Evolutionary conservation across 495 filamentous ascomycete species (phyloP), one percentile per base, ranked within the genome.

Genomic region (Podospora didyma): DNA sequence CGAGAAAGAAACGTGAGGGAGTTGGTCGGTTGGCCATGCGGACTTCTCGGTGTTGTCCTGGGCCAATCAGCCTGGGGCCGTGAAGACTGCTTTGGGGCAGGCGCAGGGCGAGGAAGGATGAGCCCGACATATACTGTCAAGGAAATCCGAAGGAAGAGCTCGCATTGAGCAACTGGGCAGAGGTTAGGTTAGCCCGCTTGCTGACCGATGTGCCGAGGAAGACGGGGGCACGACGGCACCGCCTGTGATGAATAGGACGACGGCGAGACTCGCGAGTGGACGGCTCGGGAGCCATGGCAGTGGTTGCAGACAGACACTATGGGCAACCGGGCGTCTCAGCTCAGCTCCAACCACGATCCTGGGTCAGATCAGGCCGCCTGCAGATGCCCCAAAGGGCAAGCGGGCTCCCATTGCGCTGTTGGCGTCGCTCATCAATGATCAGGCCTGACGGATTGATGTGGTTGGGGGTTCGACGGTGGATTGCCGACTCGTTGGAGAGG

Each of bases 301-400:
- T 1, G 0, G n/a, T 23, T 28, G 42, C 39, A 53, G 26, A 26
- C 1, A 37, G 34, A 37, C 34, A 28, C 31, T 16, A 23, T 34
- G 12, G n/a, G 26, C 26, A 51, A 19, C 9, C 44, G 28, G 17
- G 17, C 24, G 17, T 46, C 31, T 55, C 53, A 61, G 46, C 52
- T 41, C 54, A 59, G 58, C 49, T 58, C 47, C 53, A 62, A 53
- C 61, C 61, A 49, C 61, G 49, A 50, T 61, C 49, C 53, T 57
- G 64, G 55, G 60, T 61, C 58, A 59, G 56, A 56, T 62, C 42
- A 53, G 37, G 52, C 17, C 35, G 53, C n/a, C 19, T 46, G 54
- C 31, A 20, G 26, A 31, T 31, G 26, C 9, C 9, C 26, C 26
- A 31, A 31, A 31, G 26, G 3, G 4, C 26, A 31, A 31, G 28